Evolutionary conservation across 2,329 filamentous ascomycete species (phyloP).

Genomic region (Plenodomus tracheiphilus): DNA sequence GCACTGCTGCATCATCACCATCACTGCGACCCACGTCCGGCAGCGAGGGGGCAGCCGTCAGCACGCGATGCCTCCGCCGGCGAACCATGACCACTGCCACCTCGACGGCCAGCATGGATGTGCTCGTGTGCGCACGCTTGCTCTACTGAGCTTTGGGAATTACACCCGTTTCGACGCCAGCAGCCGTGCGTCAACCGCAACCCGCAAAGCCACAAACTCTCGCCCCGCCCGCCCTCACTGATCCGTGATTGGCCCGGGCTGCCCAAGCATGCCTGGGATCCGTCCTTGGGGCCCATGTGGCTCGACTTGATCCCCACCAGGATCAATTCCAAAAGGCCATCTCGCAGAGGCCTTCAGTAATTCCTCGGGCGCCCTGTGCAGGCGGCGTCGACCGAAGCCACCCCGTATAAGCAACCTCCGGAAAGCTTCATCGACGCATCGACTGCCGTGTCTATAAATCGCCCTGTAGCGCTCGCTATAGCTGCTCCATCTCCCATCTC

Average conservation of each 20-base stretch:
- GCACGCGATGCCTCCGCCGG: slow-evolving; percentile 9
- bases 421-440: slow-evolving; percentile 13
- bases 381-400: slow-evolving; percentile 39
- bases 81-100: not conserved
- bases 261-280: slow-evolving; percentile 16
- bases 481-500: slow-evolving; percentile 10
- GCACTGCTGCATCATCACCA: too few relatives aligned
- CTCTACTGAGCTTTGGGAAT: slow-evolving; percentile 8
- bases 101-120: not conserved
- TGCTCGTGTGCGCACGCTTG: not conserved
- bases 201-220: slow-evolving; percentile 26
- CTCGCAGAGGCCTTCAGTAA: slow-evolving; percentile 32
- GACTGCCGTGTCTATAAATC: slow-evolving; percentile 30
- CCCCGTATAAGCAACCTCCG: slow-evolving; percentile 17
- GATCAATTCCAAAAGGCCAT: slow-evolving; percentile 31
- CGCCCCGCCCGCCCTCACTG: slow-evolving; percentile 11
- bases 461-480: slow-evolving; percentile 17
- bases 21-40: too few relatives aligned
- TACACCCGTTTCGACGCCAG: slow-evolving; percentile 11
- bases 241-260: slow-evolving; percentile 25
- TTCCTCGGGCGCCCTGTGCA: slow-evolving; percentile 13
- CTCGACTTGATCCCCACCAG: slow-evolving; percentile 37
- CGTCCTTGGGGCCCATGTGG: slow-evolving; percentile 26
- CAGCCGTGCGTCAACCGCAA: slow-evolving; percentile 8
- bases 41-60: too few relatives aligned